Base-by-base conservation (phyloP, 1,139 yeast genomes). In the Scheffersomyces titani region DNA sequence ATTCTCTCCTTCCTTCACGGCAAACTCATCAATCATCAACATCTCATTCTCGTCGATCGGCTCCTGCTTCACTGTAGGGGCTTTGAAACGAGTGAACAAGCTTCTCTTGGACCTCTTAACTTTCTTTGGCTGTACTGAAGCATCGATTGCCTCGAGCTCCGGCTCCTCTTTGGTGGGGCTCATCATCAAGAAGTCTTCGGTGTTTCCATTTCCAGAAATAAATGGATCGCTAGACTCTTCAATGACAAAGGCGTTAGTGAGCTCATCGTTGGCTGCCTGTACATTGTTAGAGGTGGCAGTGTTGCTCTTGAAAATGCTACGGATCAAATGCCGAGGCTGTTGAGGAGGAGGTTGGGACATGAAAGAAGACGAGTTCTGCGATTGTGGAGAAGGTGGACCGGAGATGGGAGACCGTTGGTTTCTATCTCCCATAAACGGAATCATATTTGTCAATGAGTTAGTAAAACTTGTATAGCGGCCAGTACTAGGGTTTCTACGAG, bases 391-490 rank as follows among this genome's bases (percentile, higher is more conserved):
- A 7, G 65, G 58, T 2, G 64, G 68, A 1, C 64, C 63, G 3
- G 76, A 70, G 19, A 65, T 56, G 40, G 72, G 61, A 47, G 71
- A 61, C 54, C 71, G 65, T 51, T 72, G 72, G 20, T 66, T 71
- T 54, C 72, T 70, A 54, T 77, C 82, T 47, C 78, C 75, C 80
- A 78, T 78, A 61, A 80, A 80, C 1, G 83, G 83, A 49, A 80
- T 70, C 62, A 77, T 78, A 57, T 75, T 78, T 16, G 77, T 70
- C 24, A 79, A 71, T 1, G 82, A 76, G 56, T 68, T 75, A 11
- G 79, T 75, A 57, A 77, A 77, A 57, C 76, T 74, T 24, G 72
- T 63, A 57, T 76, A 76, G 30, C 80, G 62, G 9, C 76, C 69
- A n/a, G 63, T 58, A 21, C 58, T 54, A 3, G 58, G 57, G 57